Evolutionary conservation across 1,139 yeast species (phyloP), one percentile per base, ranked within the genome.

Genomic region (Hyphopichia fennica): DNA sequence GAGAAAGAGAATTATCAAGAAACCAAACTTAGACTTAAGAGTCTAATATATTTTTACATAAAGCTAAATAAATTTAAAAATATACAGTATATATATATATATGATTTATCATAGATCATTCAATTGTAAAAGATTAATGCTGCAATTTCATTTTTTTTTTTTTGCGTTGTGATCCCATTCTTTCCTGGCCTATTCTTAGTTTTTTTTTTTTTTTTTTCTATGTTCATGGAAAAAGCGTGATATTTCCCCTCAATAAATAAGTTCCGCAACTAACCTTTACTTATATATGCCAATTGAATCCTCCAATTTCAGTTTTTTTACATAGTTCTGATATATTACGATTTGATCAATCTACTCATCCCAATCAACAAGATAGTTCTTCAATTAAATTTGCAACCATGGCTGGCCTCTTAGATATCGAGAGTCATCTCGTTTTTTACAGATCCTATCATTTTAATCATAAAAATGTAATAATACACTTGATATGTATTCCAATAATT

Each of bases 401-500:
- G 67, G 38, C 62, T 18, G 65, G 60, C 4, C 38, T 74, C 19
- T 57, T 82, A 16, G 78, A 83, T 52, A 67, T 88, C 29, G 77
- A 78, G 41, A 75, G 76, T 31, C 96, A 91, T 53, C 72, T 91
- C 42, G 81, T 82, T 20, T 87, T 87, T 56, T 93, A 93, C 69
- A 82, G 95, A 62, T 77, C 87, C 2, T 91, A 91, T 59, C 99
- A 93, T 61, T 73, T 75, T 58, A 73, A 87, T 58, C 67, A 69
- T 13, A 70, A 67, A 40, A 93, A 93, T 64, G 95, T 90, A 10
- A 52, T 72, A 9, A 87, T 93, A 47, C 99, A 93, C 57, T 65
- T 86, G 42, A 60, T 79, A 3, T 90, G 90, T 56, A 91, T 93
- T 35, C 98, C 98, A 1, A 62, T 81, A 14, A 89, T 93, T 43